Evolutionary conservation across 805 yeast species (phyloP).

Genomic region (Teunomyces cretensis): DNA sequence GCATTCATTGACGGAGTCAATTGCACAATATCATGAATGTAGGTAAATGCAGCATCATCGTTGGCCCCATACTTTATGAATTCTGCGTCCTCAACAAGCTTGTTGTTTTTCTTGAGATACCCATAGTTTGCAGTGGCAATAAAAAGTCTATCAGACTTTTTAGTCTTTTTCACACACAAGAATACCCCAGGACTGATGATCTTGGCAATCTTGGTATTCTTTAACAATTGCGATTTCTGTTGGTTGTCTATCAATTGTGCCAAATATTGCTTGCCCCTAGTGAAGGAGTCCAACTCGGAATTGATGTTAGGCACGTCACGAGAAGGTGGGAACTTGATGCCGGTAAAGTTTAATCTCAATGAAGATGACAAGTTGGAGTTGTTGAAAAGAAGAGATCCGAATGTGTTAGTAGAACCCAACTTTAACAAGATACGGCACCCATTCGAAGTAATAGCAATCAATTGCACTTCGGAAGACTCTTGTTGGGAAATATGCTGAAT

Average conservation of each 20-base stretch:
- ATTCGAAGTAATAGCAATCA: conserved; percentile 75
- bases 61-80: conserved; percentile 41
- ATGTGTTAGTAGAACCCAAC: conserved; percentile 15
- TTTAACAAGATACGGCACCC: conserved; percentile 79
- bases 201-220: conserved; percentile 55
- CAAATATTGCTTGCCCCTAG: conserved; percentile 40
- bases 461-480: conserved; percentile 68
- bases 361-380: conserved; percentile 23
- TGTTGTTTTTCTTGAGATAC: conserved; percentile 67
- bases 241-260: conserved; percentile 40
- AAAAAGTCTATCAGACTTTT: conserved; percentile 52
- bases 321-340: conserved; percentile 68
- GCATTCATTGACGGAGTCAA: conserved; percentile 71
- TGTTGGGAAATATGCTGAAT: conserved; percentile 58
- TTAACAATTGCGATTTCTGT: conserved; percentile 55
- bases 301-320: conserved; percentile 41
- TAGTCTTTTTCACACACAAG: conserved; percentile 58
- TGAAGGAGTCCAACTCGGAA: conserved; percentile 41
- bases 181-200: conserved; percentile 86
- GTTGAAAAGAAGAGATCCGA: conserved; percentile 13
- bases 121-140: conserved; percentile 86
- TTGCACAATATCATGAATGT: conserved; percentile 71
- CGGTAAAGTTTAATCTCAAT: conserved; percentile 36
- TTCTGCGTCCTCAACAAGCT: conserved; percentile 79
- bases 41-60: conserved; percentile 25